phyloP scores from a whole-genome alignment of 1,284 basidiomycete genomes.

The Ustilago lituana region DNA sequence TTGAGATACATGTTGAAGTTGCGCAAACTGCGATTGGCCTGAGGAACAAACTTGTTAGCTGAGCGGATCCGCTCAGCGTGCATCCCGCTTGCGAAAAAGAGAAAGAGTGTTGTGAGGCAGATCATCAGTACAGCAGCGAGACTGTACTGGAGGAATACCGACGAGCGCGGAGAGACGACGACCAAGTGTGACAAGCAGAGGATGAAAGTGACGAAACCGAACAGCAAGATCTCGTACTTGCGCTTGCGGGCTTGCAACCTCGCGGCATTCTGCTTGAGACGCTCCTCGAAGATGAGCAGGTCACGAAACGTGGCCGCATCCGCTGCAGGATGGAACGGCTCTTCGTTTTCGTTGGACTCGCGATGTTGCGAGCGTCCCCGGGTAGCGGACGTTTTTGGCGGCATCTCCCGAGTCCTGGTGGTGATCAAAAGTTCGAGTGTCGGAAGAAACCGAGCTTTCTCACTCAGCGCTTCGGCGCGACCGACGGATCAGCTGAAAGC shows the following conservation, averaged over 20 bases:
- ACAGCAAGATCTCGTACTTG: constrained; percentile 75
- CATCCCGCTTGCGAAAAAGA: constrained; percentile 97
- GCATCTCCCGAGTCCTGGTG: constrained; percentile 8
- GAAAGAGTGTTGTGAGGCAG: constrained; percentile 78
- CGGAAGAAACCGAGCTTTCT: too few species aligned
- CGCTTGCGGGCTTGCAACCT: constrained; percentile 81
- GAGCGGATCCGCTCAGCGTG: constrained; percentile 96
- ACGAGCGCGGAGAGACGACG: constrained; percentile 69
- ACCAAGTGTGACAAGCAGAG: constrained; percentile 79
- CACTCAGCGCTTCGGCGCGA: constrained; percentile 1
- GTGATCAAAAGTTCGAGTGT: neutral
- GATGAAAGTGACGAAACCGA: constrained; percentile 73
- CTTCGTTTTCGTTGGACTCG: constrained; percentile 18
- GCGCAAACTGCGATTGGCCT: constrained; percentile 89
- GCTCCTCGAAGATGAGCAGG: constrained; percentile 91
- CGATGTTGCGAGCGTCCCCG: constrained; percentile 34
- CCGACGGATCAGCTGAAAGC: neutral
- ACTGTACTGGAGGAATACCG: constrained; percentile 51
- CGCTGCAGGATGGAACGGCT: constrained; percentile 71
- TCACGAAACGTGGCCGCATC: constrained; percentile 85
- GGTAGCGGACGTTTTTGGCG: constrained; percentile 20
- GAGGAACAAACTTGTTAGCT: constrained; percentile 96
- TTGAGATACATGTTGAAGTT: constrained; percentile 97
- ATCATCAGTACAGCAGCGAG: constrained; percentile 57
- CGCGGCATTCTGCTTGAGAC: constrained; percentile 90